Conservation (phyloP, 192 early-diverging fungal species). For the Phlyctochytrium planicorne region DNA sequence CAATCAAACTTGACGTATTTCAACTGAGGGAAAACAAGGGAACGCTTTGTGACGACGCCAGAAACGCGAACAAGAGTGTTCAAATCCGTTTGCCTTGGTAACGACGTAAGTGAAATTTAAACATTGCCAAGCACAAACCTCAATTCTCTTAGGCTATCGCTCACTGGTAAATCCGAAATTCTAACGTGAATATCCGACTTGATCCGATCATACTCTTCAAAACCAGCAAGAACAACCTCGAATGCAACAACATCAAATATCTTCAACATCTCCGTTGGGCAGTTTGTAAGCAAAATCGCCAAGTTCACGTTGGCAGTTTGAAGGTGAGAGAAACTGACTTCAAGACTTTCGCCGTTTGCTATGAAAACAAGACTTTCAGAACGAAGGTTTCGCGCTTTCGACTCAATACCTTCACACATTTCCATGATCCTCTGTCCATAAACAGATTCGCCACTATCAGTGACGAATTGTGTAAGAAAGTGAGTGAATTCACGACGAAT, state of each 20-base stretch:
- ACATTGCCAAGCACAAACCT: slow-evolving; percentile 33
- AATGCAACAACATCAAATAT: slow-evolving; percentile 93
- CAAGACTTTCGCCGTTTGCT: slow-evolving; percentile 82
- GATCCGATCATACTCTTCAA: slow-evolving; percentile 88
- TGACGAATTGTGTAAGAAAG: slow-evolving; percentile 85
- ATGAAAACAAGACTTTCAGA: not conserved
- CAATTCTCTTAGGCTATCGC: slow-evolving; percentile 83
- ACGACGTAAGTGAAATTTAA: slow-evolving; percentile 2
- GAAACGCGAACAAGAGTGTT: slow-evolving; percentile 88
- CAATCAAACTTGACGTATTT: slow-evolving; percentile 97
- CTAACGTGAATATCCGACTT: slow-evolving; percentile 92
- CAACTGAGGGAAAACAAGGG: slow-evolving; percentile 95
- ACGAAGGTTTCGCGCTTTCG: not conserved
- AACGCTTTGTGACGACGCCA: slow-evolving; percentile 91
- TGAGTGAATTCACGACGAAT: slow-evolving; percentile 84
- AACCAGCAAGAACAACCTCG: slow-evolving; percentile 84
- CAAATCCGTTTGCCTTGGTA: slow-evolving; percentile 74
- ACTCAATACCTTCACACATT: slow-evolving; percentile 67
- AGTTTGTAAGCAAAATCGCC: slow-evolving; percentile 87
- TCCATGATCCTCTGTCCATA: slow-evolving; percentile 89
- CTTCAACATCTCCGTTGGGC: slow-evolving; percentile 82
- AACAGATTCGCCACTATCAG: slow-evolving; percentile 82
- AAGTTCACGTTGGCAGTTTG: slow-evolving; percentile 75
- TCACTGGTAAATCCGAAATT: slow-evolving; percentile 83
- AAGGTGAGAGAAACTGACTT: slow-evolving; percentile 84